Base-by-base conservation (phyloP, 306 rosid genomes). In the Abrus pulchellus region DNA sequence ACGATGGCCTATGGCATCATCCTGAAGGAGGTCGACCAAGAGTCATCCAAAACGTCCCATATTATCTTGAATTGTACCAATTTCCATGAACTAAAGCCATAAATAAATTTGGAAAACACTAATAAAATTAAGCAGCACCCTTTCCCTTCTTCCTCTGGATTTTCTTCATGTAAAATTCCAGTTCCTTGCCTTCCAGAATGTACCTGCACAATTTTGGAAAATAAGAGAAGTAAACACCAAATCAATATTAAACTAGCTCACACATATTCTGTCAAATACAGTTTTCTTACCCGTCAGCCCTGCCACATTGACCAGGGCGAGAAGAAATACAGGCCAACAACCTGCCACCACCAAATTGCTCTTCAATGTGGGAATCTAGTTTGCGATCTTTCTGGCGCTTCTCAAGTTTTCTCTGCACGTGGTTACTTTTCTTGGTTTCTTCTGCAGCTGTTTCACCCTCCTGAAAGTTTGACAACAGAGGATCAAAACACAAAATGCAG, bases 261-360 rank as follows among this genome's bases (percentile, higher is more conserved):
- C n/a, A 28, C 11, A 27, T 20, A 63, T 30, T 32, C 29, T 2
- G 10, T 38, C 5, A 45, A 14, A 34, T 41, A 8, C 3, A 29
- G 48, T 9, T 40, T 7, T 52, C 67, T 52, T 87, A 87, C 90
- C 90, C 90, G 68, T 87, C 90, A 77, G 87, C 82, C 60, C 87
- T 45, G 76, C 90, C 90, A 62, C 90, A 87, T 77, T 87, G 87
- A 11, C 90, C 87, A 10, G 90, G 90, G 2, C 90, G 87, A 45
- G 90, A 87, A 36, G 90, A 84, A 67, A 87, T 87, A 36, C 86
- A 80, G n/a, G 90, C 90, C 54, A 87, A 9, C 87, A 87, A 56
- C 62, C 90, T 61, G 1, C 90, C 90, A 73, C 83, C 74, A 9
- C 80, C 82, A 53, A 87, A 87, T 43, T 87, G 87, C 82, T 87